Conservation (phyloP, 345 rosid species). For the Salix udensis region DNA sequence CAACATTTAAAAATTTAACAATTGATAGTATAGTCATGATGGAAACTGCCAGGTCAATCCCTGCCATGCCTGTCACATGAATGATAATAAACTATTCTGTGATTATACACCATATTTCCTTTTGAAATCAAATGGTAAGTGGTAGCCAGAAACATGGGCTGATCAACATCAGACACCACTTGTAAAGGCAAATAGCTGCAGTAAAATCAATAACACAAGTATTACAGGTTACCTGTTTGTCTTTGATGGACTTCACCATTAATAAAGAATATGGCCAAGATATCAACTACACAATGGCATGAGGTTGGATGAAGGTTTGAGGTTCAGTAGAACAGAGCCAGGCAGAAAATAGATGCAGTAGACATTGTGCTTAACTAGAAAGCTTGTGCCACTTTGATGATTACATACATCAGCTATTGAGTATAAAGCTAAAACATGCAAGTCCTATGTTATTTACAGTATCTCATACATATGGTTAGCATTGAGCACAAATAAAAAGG, state of each 20-base stretch:
- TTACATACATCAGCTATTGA: neutral
- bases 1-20: neutral
- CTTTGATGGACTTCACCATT: conserved; percentile 75
- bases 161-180: conserved; percentile 90
- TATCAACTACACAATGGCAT: neutral
- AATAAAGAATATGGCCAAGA: conserved; percentile 5
- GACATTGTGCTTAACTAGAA: neutral
- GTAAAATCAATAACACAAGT: conserved; percentile 88
- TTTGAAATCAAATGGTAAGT: conserved; percentile 82
- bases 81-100: conserved; percentile 89
- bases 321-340: neutral
- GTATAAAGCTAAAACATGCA: neutral
- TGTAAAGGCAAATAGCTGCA: conserved; percentile 92
- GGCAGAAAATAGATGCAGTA: neutral
- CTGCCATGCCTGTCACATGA: conserved; percentile 53
- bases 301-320: neutral
- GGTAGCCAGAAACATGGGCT: conserved; percentile 96
- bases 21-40: neutral
- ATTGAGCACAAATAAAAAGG: neutral
- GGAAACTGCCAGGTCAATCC: neutral
- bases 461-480: neutral
- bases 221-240: conserved; percentile 90
- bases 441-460: neutral
- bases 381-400: neutral
- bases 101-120: conserved; percentile 70